Conservation (phyloP, 2,329 filamentous ascomycete genomes). For the Alternaria postmessia region DNA sequence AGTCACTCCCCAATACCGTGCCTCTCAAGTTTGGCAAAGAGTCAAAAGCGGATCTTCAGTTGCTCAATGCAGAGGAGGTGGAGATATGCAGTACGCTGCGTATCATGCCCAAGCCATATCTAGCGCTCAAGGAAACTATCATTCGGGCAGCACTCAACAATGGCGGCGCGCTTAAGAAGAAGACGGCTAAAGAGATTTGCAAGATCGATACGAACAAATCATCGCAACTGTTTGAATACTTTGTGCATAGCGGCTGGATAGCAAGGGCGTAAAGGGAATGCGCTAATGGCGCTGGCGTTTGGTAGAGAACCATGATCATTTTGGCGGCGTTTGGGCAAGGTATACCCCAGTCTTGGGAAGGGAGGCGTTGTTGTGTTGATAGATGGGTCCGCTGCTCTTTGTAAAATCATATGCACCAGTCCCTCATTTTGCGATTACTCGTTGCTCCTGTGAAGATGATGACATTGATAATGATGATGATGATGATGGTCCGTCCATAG, state of each 20-base stretch:
- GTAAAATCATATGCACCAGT: constrained; percentile 13
- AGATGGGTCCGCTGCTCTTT: constrained; percentile 6
- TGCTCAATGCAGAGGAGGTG: constrained; percentile 82
- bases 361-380: constrained; percentile 14
- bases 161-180: constrained; percentile 90
- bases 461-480: neutral
- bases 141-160: constrained; percentile 88
- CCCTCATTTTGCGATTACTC: neutral
- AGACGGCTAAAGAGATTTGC: constrained; percentile 87
- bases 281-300: constrained; percentile 11
- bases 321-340: constrained; percentile 19
- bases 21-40: constrained; percentile 76
- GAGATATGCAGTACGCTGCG: constrained; percentile 86
- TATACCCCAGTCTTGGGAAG: constrained; percentile 30
- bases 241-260: constrained; percentile 92
- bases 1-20: constrained; percentile 67
- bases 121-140: constrained; percentile 93
- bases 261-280: constrained; percentile 71
- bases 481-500: constrained; percentile 9
- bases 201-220: constrained; percentile 85
- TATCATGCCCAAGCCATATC: constrained; percentile 90
- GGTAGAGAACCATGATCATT: neutral
- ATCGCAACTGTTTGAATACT: constrained; percentile 89
- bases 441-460: neutral
- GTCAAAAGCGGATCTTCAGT: constrained; percentile 80